These are phyloP conservation scores for Xanthoconium separans DNA, from an alignment of 1,284 basidiomycete genomes.

Conservation along the genomic window DNA sequence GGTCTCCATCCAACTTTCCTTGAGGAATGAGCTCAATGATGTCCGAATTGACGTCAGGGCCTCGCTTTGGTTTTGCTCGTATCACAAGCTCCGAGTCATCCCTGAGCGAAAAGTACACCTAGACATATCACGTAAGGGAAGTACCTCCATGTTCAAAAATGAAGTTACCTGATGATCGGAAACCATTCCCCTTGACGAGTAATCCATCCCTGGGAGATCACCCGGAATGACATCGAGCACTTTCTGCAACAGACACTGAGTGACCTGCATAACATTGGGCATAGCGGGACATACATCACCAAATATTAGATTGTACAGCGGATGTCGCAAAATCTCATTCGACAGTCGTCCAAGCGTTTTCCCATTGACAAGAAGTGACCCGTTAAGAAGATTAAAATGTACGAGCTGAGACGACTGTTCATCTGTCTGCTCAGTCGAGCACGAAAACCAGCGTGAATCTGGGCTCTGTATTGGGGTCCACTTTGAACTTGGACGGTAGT, in stretches of 20 bases:
- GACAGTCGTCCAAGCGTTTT: conserved; percentile 41
- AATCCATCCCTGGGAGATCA: conserved; percentile 37
- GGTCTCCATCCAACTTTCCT: conserved; percentile 31
- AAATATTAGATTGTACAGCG: conserved; percentile 29
- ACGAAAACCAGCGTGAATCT: conserved; percentile 40
- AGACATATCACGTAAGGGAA: neutral
- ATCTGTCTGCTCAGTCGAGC: conserved; percentile 14
- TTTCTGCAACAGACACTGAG: conserved; percentile 24
- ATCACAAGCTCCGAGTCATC: neutral
- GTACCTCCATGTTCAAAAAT: neutral
- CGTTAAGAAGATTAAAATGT: conserved; percentile 41
- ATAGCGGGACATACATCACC: conserved; percentile 20
- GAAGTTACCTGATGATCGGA: conserved; percentile 21
- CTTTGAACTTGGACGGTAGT: conserved; percentile 28
- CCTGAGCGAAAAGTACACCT: conserved; percentile 2
- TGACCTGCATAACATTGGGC: neutral
- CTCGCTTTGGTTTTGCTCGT: neutral
- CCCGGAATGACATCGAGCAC: conserved; percentile 37
- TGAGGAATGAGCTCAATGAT: conserved; percentile 40
- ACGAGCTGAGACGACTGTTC: conserved; percentile 25
- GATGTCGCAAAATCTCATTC: conserved; percentile 24
- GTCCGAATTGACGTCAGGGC: neutral
- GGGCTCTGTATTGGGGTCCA: conserved; percentile 33
- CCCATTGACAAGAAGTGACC: conserved; percentile 43
- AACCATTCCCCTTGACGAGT: conserved; percentile 28